Base-by-base conservation (phyloP, 202 grass and related monocot species). In the Carex sylvatica region DNA sequence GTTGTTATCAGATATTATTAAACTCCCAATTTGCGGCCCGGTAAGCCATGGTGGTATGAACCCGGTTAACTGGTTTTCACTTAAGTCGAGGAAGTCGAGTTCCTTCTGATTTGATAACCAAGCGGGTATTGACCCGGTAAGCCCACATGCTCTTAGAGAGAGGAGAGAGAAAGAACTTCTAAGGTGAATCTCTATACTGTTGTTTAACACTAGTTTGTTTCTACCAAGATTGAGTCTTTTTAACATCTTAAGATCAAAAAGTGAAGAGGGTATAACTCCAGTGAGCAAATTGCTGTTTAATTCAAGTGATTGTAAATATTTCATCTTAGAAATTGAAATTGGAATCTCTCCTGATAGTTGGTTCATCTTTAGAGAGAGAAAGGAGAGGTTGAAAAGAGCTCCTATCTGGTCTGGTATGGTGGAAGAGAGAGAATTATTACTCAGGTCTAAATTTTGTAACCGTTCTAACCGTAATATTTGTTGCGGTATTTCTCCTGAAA, bases 61-160 rank as follows among this genome's bases (percentile, higher is more conserved):
- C 36, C 83, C 71, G 2, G 38, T 77, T 13, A 84, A 44, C 42
- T 78, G 60, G 59, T 84, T 84, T 53, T 84, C 59, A 55, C 83
- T 84, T 78, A 84, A 40, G 75, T 84, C 83, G 11, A 84, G 64
- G 60, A 84, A 84, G 60, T 78, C 83, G 3, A 84, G 71, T 31
- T 85, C 40, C n/a, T 85, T 79, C 60, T 85, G 83, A 33, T 23
- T 28, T 18, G 61, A 79, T 78, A 85, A 61, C 83, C 83, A 79
- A 35, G 22, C 8, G 3, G 83, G 83, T 67, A 85, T 59, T 24
- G 49, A 52, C 51, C 73, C 72, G 23, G 20, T 56, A 31, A 85
- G 61, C 46, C 72, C 83, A 79, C 60, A 85, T 24, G 59, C 56
- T 40, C 83, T 85, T 64, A 85, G 59, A 23, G 73, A 85, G 4